Evolutionary conservation across 768 basidiomycete species (phyloP).

Genomic region (Suillus subaureus): DNA sequence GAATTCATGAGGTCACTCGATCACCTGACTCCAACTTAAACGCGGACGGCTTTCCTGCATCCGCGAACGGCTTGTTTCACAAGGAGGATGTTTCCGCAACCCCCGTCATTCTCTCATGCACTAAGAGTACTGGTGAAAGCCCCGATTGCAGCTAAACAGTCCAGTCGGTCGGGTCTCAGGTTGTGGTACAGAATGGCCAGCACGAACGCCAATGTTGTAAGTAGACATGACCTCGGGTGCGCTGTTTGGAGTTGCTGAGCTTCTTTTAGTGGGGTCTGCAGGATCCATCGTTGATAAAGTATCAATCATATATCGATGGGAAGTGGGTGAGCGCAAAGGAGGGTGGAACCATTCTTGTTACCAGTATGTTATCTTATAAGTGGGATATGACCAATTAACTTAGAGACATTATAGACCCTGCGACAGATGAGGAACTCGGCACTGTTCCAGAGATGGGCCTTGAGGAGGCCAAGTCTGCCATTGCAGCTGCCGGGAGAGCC

Average conservation of each 20-base stretch:
- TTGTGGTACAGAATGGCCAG: conserved; percentile 56
- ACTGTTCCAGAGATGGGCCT: conserved; percentile 89
- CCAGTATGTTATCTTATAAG: conserved; percentile 53
- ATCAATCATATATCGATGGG: conserved; percentile 80
- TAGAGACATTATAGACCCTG: conserved; percentile 76
- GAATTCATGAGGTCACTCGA: conserved; percentile 4
- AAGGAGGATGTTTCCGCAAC: conserved; percentile 4
- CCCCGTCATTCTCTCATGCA: conserved; percentile 1
- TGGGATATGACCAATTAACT: neutral
- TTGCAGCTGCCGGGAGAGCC: conserved; percentile 76
- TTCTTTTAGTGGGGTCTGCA: conserved; percentile 66
- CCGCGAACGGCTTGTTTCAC: neutral
- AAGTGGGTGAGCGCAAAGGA: conserved; percentile 84
- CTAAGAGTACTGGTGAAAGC: neutral
- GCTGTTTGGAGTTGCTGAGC: conserved; percentile 1
- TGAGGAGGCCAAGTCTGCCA: conserved; percentile 81
- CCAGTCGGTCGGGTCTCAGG: neutral
- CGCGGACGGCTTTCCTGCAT: conserved; percentile 2
- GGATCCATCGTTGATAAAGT: conserved; percentile 74
- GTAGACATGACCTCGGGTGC: conserved; percentile 22
- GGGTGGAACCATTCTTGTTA: conserved; percentile 72
- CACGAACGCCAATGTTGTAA: conserved; percentile 37
- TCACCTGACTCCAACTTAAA: conserved; percentile 4
- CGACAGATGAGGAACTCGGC: conserved; percentile 81
- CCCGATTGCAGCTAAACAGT: neutral